A percentile compares a stretch with the other conserved stretches of the same genome.
Evolutionary conservation across 2,329 filamentous ascomycete species (phyloP).

Genomic region (Fusarium domesticum): DNA sequence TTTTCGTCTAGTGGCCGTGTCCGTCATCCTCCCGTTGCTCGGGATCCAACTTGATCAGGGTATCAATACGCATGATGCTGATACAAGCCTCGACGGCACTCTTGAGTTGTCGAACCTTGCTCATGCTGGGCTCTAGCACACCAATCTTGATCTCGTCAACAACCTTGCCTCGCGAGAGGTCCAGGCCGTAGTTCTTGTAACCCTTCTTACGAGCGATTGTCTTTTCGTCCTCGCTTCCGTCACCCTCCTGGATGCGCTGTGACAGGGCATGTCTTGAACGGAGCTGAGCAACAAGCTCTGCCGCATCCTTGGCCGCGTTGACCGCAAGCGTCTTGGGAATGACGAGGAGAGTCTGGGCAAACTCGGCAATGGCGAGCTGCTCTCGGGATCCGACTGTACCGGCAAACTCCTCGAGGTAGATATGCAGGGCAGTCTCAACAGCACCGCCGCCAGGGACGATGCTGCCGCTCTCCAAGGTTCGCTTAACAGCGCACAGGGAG

Average conservation of each 20-base stretch:
- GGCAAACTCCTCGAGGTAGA: conserved; percentile 98
- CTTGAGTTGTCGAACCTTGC: conserved; percentile 98
- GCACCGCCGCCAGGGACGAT: conserved; percentile 96
- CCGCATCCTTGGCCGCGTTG: conserved; percentile 94
- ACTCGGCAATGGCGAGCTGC: conserved; percentile 96
- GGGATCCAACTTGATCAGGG: conserved; percentile 95
- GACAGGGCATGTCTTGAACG: conserved; percentile 91
- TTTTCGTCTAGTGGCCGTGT: conserved; percentile 65
- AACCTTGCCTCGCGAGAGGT: conserved; percentile 84
- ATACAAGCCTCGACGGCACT: conserved; percentile 98
- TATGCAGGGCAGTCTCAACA: conserved; percentile 97
- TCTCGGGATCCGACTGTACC: conserved; percentile 95
- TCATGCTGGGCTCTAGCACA: conserved; percentile 94
- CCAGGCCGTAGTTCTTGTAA: conserved; percentile 98
- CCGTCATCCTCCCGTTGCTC: conserved; percentile 75
- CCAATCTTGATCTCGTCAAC: conserved; percentile 92
- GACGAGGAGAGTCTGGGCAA: conserved; percentile 87
- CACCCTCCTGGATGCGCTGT: conserved; percentile 85
- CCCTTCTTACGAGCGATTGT: conserved; percentile 88
- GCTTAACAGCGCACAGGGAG: conserved; percentile 93
- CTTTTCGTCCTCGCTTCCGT: conserved; percentile 82
- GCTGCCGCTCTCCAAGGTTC: conserved; percentile 91
- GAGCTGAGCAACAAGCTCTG: conserved; percentile 91
- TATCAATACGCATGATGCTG: conserved; percentile 99
- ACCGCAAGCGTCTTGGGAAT: conserved; percentile 96